A percentile compares a stretch with the other conserved stretches of the same genome.
Evolutionary conservation across 169 alveolate species (phyloP).

Genomic region (Cyclospora cayetanensis): DNA sequence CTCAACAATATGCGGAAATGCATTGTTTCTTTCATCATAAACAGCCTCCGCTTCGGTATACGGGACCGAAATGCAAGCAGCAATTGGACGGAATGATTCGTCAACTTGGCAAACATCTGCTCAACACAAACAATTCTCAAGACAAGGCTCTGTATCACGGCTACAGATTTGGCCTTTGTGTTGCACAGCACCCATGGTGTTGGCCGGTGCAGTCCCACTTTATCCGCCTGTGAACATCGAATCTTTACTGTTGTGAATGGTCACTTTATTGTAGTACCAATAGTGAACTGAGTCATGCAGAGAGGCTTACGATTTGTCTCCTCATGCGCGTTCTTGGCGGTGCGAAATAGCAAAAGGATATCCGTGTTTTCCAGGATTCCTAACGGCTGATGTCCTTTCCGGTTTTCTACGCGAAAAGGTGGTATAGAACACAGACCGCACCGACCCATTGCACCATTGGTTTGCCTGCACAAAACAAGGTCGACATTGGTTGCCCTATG

Average conservation of each 20-base stretch:
- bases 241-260: no score
- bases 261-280: no score
- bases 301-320: slow-evolving; percentile 12
- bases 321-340: not conserved
- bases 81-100: slow-evolving; percentile 31
- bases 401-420: not conserved
- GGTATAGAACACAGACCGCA: slow-evolving; percentile 43
- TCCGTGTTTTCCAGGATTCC: slow-evolving; percentile 29
- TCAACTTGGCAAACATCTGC: slow-evolving; percentile 60
- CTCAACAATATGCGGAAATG: not conserved
- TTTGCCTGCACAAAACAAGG: not conserved
- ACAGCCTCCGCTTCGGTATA: slow-evolving; percentile 5
- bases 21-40: not conserved
- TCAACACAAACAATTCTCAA: not conserved
- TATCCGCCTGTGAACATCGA: no score
- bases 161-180: no score
- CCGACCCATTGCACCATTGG: not conserved
- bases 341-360: slow-evolving; percentile 35
- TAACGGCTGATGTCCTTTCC: not conserved
- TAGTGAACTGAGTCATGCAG: no score
- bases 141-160: no score
- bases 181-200: no score
- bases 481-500: not conserved
- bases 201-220: no score
- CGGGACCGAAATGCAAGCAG: slow-evolving; percentile 35